Conservation (phyloP, 768 basidiomycete genomes). For the Lentinula detonsa region DNA sequence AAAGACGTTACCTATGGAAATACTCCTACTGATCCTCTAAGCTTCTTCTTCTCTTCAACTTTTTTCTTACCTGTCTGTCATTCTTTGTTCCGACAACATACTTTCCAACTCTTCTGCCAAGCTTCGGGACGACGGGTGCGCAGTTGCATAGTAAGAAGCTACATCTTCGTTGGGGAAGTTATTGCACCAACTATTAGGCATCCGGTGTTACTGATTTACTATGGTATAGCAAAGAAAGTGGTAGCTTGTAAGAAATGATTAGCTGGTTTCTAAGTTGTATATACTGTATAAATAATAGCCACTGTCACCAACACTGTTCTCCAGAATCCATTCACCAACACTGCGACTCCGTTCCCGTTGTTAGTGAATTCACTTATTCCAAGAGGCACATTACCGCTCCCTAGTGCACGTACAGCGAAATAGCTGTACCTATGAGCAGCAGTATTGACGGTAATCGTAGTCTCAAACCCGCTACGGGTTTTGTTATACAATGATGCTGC, state of each 20-base stretch:
- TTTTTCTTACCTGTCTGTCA: background rate
- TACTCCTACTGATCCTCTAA: background rate
- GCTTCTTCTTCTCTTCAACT: background rate
- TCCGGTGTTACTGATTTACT: no score
- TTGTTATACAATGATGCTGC: background rate
- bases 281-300: background rate
- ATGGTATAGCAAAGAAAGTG: no score
- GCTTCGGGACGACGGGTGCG: background rate
- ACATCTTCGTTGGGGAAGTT: background rate
- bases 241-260: no score
- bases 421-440: background rate
- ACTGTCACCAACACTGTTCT: background rate
- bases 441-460: constrained; percentile 5
- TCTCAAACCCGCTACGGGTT: constrained; percentile 12
- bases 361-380: background rate
- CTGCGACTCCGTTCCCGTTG: background rate
- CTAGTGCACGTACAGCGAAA: constrained; percentile 1
- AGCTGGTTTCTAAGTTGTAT: background rate
- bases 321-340: background rate
- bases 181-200: no score
- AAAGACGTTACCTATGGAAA: background rate
- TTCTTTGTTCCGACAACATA: background rate
- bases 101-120: background rate
- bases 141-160: background rate
- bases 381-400: background rate